Conservation (phyloP, 225 moss, liverwort and hornwort genomes). For the Anthoceros angustus region DNA sequence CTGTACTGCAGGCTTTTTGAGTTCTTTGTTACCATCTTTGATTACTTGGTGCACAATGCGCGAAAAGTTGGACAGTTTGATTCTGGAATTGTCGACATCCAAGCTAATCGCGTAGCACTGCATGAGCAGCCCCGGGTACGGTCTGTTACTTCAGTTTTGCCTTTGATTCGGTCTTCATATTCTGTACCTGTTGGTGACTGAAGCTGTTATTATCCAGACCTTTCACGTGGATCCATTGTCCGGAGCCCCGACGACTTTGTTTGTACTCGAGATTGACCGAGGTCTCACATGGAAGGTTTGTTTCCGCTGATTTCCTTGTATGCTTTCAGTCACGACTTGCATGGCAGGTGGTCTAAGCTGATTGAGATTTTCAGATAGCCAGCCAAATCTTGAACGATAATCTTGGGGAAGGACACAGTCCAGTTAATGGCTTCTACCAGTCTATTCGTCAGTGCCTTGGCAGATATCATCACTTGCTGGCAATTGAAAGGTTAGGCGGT, state of each 20-base stretch:
- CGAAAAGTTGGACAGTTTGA: conserved; percentile 96
- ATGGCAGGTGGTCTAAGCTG: background rate
- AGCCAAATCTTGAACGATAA: conserved; percentile 46
- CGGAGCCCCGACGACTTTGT: conserved; percentile 90
- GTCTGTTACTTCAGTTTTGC: background rate
- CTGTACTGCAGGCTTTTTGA: conserved; percentile 47
- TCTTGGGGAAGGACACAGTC: conserved; percentile 25
- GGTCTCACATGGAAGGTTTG: conserved; percentile 78
- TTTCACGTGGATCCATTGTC: conserved; percentile 87
- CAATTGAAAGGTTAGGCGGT: conserved; percentile 50
- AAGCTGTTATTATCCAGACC: conserved; percentile 26
- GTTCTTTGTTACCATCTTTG: conserved; percentile 84
- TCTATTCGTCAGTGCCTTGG: conserved; percentile 95
- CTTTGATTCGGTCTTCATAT: conserved; percentile 8
- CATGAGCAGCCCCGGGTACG: conserved; percentile 58
- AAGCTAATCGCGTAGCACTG: conserved; percentile 72
- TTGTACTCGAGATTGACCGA: conserved; percentile 63
- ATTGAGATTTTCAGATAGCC: conserved; percentile 30
- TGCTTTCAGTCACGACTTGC: background rate
- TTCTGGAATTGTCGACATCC: conserved; percentile 93
- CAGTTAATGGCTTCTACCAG: conserved; percentile 81
- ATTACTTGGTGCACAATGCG: conserved; percentile 80
- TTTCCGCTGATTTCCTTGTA: background rate
- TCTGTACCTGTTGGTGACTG: background rate
- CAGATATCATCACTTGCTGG: conserved; percentile 86